These are phyloP conservation scores for Yamadazyma kanchanaburiensis DNA, from an alignment of 1,139 yeast genomes.

Conservation along the genomic window DNA sequence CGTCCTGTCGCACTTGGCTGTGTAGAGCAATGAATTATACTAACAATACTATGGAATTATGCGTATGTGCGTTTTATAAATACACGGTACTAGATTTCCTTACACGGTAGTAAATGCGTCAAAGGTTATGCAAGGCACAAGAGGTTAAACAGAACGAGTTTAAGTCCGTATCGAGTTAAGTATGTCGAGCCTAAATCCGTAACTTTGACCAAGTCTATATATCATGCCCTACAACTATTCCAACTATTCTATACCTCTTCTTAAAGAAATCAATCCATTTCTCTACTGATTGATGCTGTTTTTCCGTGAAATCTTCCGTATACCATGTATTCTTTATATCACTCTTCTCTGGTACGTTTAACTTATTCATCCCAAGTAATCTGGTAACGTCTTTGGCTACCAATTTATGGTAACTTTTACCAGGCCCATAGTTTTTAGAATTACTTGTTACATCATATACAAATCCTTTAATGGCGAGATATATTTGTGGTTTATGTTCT, in stretches of 20 bases:
- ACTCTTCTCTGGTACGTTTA: conserved; percentile 23
- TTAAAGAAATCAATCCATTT: conserved; percentile 59
- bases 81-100: too few relatives aligned
- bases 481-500: conserved; percentile 35
- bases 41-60: too few relatives aligned
- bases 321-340: conserved; percentile 39
- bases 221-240: conserved; percentile 29
- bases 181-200: too few relatives aligned
- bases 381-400: conserved; percentile 79
- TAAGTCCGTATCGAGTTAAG: too few relatives aligned
- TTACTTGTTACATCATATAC: conserved; percentile 76
- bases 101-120: too few relatives aligned
- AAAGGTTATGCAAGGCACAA: too few relatives aligned
- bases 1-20: too few relatives aligned
- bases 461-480: conserved; percentile 70
- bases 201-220: too few relatives aligned
- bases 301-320: conserved; percentile 44
- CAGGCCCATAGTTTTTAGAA: conserved; percentile 68
- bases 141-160: too few relatives aligned
- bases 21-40: too few relatives aligned
- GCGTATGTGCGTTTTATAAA: too few relatives aligned
- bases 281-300: conserved; percentile 47
- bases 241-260: conserved; percentile 45
- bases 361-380: conserved; percentile 49
- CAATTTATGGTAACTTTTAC: conserved; percentile 66